Evolutionary conservation across 192 early-diverging fungal genomes (phyloP).

Genomic region (Lunasporangiospora selenospora): DNA sequence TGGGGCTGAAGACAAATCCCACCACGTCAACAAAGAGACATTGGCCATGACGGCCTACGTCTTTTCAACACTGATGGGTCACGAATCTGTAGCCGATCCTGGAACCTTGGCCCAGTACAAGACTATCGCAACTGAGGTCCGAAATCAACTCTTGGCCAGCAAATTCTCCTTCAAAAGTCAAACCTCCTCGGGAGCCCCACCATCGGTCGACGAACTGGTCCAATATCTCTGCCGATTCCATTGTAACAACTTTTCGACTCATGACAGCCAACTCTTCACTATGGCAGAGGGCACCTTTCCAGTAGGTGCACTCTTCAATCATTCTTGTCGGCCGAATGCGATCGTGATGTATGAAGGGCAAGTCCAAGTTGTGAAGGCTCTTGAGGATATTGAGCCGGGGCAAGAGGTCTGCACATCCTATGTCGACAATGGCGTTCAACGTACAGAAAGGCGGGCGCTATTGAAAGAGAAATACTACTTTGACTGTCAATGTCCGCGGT

Average conservation of each 20-base stretch:
- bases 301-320: slow-evolving; percentile 67
- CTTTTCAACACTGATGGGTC: slow-evolving; percentile 53
- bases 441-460: slow-evolving; percentile 17
- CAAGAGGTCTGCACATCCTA: slow-evolving; percentile 66
- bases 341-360: slow-evolving; percentile 60
- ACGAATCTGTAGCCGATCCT: slow-evolving; percentile 34
- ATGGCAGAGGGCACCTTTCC: slow-evolving; percentile 71
- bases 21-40: slow-evolving; percentile 16
- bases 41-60: slow-evolving; percentile 37
- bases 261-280: slow-evolving; percentile 66
- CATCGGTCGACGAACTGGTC: slow-evolving; percentile 46
- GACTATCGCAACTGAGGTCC: slow-evolving; percentile 27
- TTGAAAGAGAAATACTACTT: slow-evolving; percentile 61
- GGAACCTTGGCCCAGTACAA: slow-evolving; percentile 30
- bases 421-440: slow-evolving; percentile 56
- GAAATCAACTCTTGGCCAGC: slow-evolving; percentile 28
- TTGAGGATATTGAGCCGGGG: slow-evolving; percentile 58
- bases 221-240: slow-evolving; percentile 62
- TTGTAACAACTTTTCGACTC: slow-evolving; percentile 69
- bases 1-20: too few relatives aligned
- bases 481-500: slow-evolving; percentile 55
- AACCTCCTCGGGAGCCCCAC: slow-evolving; percentile 12
- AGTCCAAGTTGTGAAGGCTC: slow-evolving; percentile 54
- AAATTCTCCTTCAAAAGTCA: slow-evolving; percentile 36
- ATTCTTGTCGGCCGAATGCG: slow-evolving; percentile 72